Conservation (phyloP, 257 asterid genomes). For the Echites panduratus region DNA sequence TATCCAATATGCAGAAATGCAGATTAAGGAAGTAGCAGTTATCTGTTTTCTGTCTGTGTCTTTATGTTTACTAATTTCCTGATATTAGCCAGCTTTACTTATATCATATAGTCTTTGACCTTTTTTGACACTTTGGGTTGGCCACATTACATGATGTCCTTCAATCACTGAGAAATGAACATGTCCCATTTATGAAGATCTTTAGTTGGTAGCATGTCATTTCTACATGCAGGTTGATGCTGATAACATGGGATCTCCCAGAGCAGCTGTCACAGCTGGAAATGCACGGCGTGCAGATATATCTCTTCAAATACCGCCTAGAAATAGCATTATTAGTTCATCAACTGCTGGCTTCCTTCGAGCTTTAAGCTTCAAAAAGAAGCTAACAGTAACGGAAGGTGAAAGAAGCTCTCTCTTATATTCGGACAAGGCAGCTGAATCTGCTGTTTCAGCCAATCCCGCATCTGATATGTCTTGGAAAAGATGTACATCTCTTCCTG, state of each 20-base stretch:
- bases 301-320: constrained; percentile 75
- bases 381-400: constrained; percentile 29
- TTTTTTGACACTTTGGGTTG: neutral
- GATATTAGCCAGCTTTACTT: too few species aligned
- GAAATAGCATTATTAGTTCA: constrained; percentile 39
- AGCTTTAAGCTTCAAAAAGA: constrained; percentile 68
- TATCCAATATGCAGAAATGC: neutral
- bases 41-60: neutral
- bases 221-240: constrained; percentile 39
- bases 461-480: constrained; percentile 37
- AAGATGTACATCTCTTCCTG: constrained; percentile 77
- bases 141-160: neutral
- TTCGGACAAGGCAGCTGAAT: constrained; percentile 44
- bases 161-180: neutral
- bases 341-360: constrained; percentile 52
- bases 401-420: constrained; percentile 66
- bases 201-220: constrained; percentile 5
- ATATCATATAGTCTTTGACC: neutral
- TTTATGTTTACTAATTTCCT: neutral
- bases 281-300: constrained; percentile 38
- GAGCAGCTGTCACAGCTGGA: constrained; percentile 27
- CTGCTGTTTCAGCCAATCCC: constrained; percentile 45
- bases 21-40: neutral
- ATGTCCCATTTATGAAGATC: neutral
- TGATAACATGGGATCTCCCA: constrained; percentile 19